A percentile compares a stretch with the other conserved stretches of the same genome.
These are phyloP conservation scores for Ogataea sp. DNA, from an alignment of 805 yeast genomes.

Conservation along the genomic window DNA sequence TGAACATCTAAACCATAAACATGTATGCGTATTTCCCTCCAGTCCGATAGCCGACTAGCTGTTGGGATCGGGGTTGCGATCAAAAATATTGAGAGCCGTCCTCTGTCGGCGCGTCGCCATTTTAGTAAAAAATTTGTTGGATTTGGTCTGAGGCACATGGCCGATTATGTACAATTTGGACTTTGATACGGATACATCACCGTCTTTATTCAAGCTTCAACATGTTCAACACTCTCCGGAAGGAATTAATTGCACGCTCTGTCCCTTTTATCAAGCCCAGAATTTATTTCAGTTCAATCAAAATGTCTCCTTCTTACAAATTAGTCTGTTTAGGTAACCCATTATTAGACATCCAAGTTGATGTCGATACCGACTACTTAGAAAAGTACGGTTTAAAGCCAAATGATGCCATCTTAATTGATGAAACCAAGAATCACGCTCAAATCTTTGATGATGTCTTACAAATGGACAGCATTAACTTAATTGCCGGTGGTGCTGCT, in stretches of 20 bases:
- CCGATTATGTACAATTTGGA: neutral
- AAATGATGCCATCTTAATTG: conserved; percentile 86
- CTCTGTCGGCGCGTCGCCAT: too few relatives aligned
- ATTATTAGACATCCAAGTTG: conserved; percentile 77
- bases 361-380: conserved; percentile 59
- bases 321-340: conserved; percentile 91
- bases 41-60: too few relatives aligned
- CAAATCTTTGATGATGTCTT: conserved; percentile 80
- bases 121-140: neutral
- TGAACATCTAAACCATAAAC: too few relatives aligned
- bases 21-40: too few relatives aligned
- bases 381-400: conserved; percentile 78
- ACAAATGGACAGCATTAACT: conserved; percentile 47
- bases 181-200: too few relatives aligned
- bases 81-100: too few relatives aligned
- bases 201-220: too few relatives aligned
- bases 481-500: conserved; percentile 98
- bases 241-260: too few relatives aligned
- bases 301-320: conserved; percentile 43
- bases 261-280: too few relatives aligned
- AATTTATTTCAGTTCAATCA: conserved; percentile 1
- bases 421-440: conserved; percentile 60
- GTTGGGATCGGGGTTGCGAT: too few relatives aligned
- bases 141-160: neutral
- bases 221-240: too few relatives aligned